Evolutionary conservation across 2,329 filamentous ascomycete species (phyloP).

Genomic region (Metarhizium guizhouense): DNA sequence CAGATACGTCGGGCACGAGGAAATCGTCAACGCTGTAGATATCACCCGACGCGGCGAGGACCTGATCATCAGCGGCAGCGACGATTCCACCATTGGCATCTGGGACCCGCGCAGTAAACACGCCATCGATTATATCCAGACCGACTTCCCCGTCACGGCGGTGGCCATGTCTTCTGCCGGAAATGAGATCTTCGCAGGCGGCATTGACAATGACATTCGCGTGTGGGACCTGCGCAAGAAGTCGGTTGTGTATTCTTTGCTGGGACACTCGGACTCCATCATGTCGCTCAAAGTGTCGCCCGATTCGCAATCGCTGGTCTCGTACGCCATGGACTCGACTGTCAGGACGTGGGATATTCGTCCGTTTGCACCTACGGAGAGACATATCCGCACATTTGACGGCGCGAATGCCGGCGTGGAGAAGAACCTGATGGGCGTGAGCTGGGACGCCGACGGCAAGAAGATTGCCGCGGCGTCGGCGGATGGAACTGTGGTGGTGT

Average conservation of each 20-base stretch:
- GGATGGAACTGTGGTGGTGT: slow-evolving; percentile 84
- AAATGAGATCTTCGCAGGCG: slow-evolving; percentile 88
- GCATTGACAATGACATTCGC: slow-evolving; percentile 95
- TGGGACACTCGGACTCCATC: slow-evolving; percentile 85
- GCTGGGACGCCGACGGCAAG: slow-evolving; percentile 81
- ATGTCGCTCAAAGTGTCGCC: slow-evolving; percentile 88
- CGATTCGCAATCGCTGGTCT: slow-evolving; percentile 81
- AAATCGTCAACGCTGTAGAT: slow-evolving; percentile 89
- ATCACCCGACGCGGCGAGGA: slow-evolving; percentile 86
- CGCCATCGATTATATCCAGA: slow-evolving; percentile 79
- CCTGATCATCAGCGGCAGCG: slow-evolving; percentile 79
- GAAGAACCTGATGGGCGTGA: slow-evolving; percentile 83
- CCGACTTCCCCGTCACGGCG: slow-evolving; percentile 85
- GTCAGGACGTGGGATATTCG: slow-evolving; percentile 94
- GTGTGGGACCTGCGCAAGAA: slow-evolving; percentile 97
- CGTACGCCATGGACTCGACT: slow-evolving; percentile 88
- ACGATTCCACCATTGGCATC: slow-evolving; percentile 87
- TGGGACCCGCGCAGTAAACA: slow-evolving; percentile 93
- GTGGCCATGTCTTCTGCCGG: slow-evolving; percentile 88
- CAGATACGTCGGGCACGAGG: slow-evolving; percentile 85
- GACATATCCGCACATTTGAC: slow-evolving; percentile 81
- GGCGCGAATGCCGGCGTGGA: slow-evolving; percentile 83
- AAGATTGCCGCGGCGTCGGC: slow-evolving; percentile 83
- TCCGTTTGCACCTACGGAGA: slow-evolving; percentile 83
- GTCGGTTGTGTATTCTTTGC: slow-evolving; percentile 74